Base-by-base conservation (phyloP, 257 asterid species). In the Paraleonurus japonicus region DNA sequence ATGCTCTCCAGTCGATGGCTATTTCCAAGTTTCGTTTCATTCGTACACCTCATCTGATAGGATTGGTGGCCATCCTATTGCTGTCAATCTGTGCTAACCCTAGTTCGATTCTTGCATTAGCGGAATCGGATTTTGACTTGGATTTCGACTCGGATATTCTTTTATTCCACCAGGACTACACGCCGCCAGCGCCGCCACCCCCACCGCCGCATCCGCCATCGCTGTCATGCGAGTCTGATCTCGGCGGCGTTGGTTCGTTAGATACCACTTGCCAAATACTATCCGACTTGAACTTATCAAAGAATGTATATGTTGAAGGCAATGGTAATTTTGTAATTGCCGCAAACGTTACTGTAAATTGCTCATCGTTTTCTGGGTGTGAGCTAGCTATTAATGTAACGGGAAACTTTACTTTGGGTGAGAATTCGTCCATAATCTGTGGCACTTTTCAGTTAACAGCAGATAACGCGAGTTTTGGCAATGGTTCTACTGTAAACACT, bases 131-230 rank as follows among this genome's bases (percentile, higher is more conserved):
- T 23, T 69, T 82, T 48, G 90, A 79, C 78, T 82, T 87, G 67
- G 97, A 92, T 23, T 69, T 82, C 53, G 90, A 79, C 78, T 82
- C 88, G 67, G 97, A 92, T 71, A 57, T 69, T 4, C 41, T 83
- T 5, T 61, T 89, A 0, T 88, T 83, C 72, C 97, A 88, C 79
- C 97, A 89, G 81, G 99, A 95, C 81, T 95, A 95, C 88, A 79
- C 97, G 28, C 99, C 99, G 26, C 99, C 99, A 17, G 96, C 99
- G 15, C 99, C 99, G 9, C 95, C 97, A 3, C 98, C 99, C 2
- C 98, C 99, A 6, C 99, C 99, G 69, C 97, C 98, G 20, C 99
- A 87, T 27, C 98, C 98, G 55, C 99, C 97, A 76, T 87, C 97
- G 60, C 77, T 84, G 11, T 84, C 94, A 3, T 95, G 99, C 76